Percentiles rank a stretch among this genome's conserved stretches.
Conservation (phyloP, 805 yeast genomes). For the Saturnispora sanitii region DNA sequence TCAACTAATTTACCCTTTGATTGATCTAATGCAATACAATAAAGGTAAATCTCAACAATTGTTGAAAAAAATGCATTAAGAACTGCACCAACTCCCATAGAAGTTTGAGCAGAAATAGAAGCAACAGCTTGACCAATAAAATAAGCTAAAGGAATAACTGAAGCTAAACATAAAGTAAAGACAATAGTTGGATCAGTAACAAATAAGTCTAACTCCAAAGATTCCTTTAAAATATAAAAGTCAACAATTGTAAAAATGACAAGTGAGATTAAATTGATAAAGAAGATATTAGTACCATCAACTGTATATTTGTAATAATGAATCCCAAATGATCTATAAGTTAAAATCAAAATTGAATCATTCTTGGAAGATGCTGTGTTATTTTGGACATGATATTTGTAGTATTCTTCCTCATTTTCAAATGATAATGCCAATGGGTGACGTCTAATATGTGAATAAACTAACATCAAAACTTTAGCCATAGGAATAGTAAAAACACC, state of each 20-base stretch:
- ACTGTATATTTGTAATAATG: constrained; percentile 95
- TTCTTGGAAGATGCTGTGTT: constrained; percentile 29
- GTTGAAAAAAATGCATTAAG: constrained; percentile 97
- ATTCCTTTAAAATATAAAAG: constrained; percentile 51
- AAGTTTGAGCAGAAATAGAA: constrained; percentile 93
- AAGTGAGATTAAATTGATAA: constrained; percentile 70
- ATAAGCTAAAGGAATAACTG: constrained; percentile 89
- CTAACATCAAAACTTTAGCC: constrained; percentile 64
- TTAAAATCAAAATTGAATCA: constrained; percentile 66
- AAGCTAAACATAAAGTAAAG: constrained; percentile 66
- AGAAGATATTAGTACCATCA: constrained; percentile 90
- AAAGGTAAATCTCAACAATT: constrained; percentile 82
- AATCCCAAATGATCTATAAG: constrained; percentile 84
- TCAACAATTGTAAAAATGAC: constrained; percentile 80
- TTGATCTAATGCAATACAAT: constrained; percentile 83
- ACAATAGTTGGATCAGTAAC: constrained; percentile 55
- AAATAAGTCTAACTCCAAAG: constrained; percentile 29
- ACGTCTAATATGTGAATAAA: constrained; percentile 70
- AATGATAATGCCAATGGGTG: constrained; percentile 87
- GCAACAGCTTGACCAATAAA: constrained; percentile 99
- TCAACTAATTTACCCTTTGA: constrained; percentile 85
- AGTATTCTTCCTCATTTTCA: constrained; percentile 46
- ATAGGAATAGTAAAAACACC: constrained; percentile 86
- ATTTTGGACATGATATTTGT: constrained; percentile 23
- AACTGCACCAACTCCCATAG: constrained; percentile 98